These are phyloP conservation scores for Candida corydali DNA, from an alignment of 805 yeast species.

Conservation along the genomic window DNA sequence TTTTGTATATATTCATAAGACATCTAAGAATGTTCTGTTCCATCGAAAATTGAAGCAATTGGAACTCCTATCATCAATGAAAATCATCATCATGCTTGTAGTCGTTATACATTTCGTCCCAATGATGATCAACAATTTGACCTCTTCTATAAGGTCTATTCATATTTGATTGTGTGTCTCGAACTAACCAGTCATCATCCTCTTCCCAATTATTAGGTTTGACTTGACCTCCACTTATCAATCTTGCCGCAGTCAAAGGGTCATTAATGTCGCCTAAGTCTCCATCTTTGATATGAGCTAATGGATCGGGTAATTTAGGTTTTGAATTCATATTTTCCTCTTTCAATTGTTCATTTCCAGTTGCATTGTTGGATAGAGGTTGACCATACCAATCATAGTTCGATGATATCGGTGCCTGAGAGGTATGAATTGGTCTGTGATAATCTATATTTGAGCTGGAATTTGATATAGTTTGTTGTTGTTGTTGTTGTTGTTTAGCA, in stretches of 20 bases:
- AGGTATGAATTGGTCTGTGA: constrained; percentile 13
- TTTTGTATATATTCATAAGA: no score
- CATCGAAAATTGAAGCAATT: no score
- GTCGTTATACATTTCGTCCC: constrained; percentile 40
- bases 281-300: constrained; percentile 40
- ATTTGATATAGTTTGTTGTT: not conserved
- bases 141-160: constrained; percentile 3
- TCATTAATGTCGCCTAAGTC: constrained; percentile 24
- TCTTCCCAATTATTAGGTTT: constrained; percentile 32
- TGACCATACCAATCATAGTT: constrained; percentile 1
- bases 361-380: not conserved
- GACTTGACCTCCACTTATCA: constrained; percentile 40
- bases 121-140: constrained; percentile 21
- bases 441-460: constrained; percentile 5
- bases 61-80: no score
- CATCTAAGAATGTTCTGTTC: no score
- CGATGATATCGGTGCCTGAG: not conserved
- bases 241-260: constrained; percentile 37
- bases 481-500: not conserved
- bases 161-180: constrained; percentile 6
- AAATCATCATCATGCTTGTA: constrained; percentile 38
- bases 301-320: constrained; percentile 38
- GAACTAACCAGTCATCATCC: constrained; percentile 15
- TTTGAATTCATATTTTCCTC: not conserved
- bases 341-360: constrained; percentile 2